phyloP scores from a whole-genome alignment of 169 alveolate species.

The Babesia bovis region DNA sequence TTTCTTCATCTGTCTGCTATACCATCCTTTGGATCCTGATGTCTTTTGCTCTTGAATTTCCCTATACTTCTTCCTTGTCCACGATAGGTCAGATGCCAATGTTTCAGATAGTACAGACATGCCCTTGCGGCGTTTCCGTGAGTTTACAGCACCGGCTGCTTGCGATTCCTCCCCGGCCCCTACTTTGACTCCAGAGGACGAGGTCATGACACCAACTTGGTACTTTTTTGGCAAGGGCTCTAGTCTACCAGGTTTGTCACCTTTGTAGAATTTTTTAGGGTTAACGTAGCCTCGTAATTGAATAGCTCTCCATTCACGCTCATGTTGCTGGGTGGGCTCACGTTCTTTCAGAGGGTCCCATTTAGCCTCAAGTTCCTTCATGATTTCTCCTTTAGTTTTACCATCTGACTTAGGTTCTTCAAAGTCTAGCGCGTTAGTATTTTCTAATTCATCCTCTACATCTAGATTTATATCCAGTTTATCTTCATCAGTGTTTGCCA shows the following conservation, averaged over 20 bases:
- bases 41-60: constrained; percentile 62
- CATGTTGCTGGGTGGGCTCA: constrained; percentile 33
- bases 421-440: background rate
- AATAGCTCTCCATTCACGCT: constrained; percentile 61
- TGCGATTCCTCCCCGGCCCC: constrained; percentile 46
- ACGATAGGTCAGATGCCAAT: constrained; percentile 27
- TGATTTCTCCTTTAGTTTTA: constrained; percentile 5
- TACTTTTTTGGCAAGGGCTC: constrained; percentile 49
- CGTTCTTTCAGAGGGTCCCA: constrained; percentile 51
- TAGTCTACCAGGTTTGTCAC: constrained; percentile 25
- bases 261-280: constrained; percentile 60
- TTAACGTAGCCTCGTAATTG: constrained; percentile 57
- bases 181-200: constrained; percentile 30
- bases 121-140: constrained; percentile 34
- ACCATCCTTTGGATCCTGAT: constrained; percentile 61
- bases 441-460: constrained; percentile 1
- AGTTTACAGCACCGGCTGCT: constrained; percentile 25
- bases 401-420: background rate
- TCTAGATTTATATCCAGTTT: constrained; percentile 1
- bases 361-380: constrained; percentile 19
- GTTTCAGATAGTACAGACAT: constrained; percentile 21
- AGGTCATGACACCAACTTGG: constrained; percentile 48
- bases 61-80: constrained; percentile 49
- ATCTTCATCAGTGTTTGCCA: background rate
- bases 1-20: constrained; percentile 33